Evolutionary conservation across 805 yeast genomes (phyloP).

Genomic region (Candida khao-thaluensis): DNA sequence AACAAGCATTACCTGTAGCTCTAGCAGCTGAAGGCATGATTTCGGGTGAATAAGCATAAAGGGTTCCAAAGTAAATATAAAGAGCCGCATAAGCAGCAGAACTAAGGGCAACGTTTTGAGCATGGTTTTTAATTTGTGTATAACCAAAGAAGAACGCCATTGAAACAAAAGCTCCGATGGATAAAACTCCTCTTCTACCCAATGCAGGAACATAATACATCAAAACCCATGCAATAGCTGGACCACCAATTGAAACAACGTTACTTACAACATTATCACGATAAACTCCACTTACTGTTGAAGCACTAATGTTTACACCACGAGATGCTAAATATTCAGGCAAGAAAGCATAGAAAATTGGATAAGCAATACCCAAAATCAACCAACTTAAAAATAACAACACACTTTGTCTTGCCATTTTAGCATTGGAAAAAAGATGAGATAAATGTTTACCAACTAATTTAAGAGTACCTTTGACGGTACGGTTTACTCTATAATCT

Average conservation of each 20-base stretch:
- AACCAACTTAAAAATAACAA: slow-evolving; percentile 49
- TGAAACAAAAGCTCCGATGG: slow-evolving; percentile 50
- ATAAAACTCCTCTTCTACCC: slow-evolving; percentile 59
- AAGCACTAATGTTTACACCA: slow-evolving; percentile 48
- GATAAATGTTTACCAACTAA: slow-evolving; percentile 36
- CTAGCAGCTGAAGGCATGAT: slow-evolving; percentile 36
- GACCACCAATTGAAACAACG: slow-evolving; percentile 51
- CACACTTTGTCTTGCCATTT: slow-evolving; percentile 41
- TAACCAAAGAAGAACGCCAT: slow-evolving; percentile 63
- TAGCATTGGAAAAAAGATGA: slow-evolving; percentile 43
- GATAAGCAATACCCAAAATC: slow-evolving; percentile 54
- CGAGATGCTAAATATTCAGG: slow-evolving; percentile 52
- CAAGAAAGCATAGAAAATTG: slow-evolving; percentile 52
- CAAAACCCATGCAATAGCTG: slow-evolving; percentile 48
- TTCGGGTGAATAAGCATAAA: slow-evolving; percentile 38
- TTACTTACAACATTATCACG: slow-evolving; percentile 50
- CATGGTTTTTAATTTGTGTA: slow-evolving; percentile 54
- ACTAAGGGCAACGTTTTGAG: slow-evolving; percentile 42
- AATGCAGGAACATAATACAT: slow-evolving; percentile 27
- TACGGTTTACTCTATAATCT: slow-evolving; percentile 21
- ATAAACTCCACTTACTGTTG: slow-evolving; percentile 39
- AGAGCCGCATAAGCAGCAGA: slow-evolving; percentile 45
- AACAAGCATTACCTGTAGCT: slow-evolving; percentile 37
- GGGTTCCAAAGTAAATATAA: slow-evolving; percentile 36
- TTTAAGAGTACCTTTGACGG: slow-evolving; percentile 19